phyloP scores from a whole-genome alignment of 2,329 filamentous ascomycete genomes.

The Stachybotrys echinatus region DNA sequence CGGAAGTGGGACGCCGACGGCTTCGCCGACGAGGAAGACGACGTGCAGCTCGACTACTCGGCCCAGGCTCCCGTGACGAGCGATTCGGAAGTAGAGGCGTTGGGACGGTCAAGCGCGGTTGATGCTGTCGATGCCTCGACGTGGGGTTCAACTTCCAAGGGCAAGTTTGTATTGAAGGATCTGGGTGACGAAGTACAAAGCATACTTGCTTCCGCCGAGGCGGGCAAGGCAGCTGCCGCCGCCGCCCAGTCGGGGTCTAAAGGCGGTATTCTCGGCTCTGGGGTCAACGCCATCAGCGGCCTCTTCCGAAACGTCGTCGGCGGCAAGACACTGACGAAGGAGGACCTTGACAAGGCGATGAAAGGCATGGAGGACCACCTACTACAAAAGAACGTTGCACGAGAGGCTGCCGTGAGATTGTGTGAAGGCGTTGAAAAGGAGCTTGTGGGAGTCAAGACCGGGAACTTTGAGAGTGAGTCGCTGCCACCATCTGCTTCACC shows the following conservation, averaged over 20 bases:
- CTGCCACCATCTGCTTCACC: background rate
- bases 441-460: conserved; percentile 84
- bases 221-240: conserved; percentile 48
- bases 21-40: conserved; percentile 76
- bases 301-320: conserved; percentile 94
- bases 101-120: conserved; percentile 52
- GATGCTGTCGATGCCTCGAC: conserved; percentile 72
- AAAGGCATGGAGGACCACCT: conserved; percentile 96
- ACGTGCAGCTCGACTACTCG: conserved; percentile 86
- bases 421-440: conserved; percentile 90
- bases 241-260: conserved; percentile 42
- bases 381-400: conserved; percentile 90
- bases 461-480: conserved; percentile 69
- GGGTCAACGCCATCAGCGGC: conserved; percentile 77
- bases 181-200: conserved; percentile 88
- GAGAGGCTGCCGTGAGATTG: conserved; percentile 85
- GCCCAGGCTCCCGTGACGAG: conserved; percentile 47
- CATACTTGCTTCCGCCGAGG: conserved; percentile 72
- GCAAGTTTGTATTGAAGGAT: conserved; percentile 91
- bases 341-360: conserved; percentile 86
- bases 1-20: conserved; percentile 92
- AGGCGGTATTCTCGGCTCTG: conserved; percentile 68
- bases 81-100: conserved; percentile 46
- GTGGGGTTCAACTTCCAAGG: conserved; percentile 83
- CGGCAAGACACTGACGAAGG: conserved; percentile 84